Evolutionary conservation across 495 filamentous ascomycete genomes (phyloP), one percentile per base, ranked within the genome.

Genomic region (Xylaria telfairii): DNA sequence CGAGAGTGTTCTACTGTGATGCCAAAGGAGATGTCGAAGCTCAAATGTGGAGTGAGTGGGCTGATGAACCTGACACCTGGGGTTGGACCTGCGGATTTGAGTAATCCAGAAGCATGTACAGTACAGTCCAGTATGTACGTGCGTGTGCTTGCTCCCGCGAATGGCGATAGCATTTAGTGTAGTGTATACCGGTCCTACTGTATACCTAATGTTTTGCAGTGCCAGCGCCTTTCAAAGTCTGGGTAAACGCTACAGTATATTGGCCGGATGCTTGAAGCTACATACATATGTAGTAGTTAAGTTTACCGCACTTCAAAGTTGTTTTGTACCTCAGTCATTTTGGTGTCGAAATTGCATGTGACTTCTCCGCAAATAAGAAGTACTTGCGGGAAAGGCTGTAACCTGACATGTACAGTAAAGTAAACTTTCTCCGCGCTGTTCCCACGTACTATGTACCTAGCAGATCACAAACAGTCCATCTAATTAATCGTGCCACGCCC

Each of bases 361-460:
- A 37, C 56, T 59, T 59, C 56, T 59, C 56, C 56, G 6, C 56
- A 59, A 34, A 26, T n/a, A n/a, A 37, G 30, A 17, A 17, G 26
- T 21, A 26, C 47, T 30, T 56, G 53, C 12, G 53, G 53, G 26
- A 32, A 12, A 59, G 32, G 56, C 24, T 37, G 26, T 15, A 19
- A 46, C 42, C 42, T 46, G 17, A 53, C 34, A 37, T 37, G 34
- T 37, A 37, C 34, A 37, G 34, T 37, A 37, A 3, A 26, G n/a
- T 53, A 53, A 57, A 10, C 53, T 57, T 57, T 32, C 53, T 57
- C 53, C 53, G 24, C 56, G 21, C 53, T 24, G 53, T 56, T 56
- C 28, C 39, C 8, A 41, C 39, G 39, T 41, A 41, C 39, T 41
- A 5, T 8, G 47, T 49, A 49, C 47, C 47, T 24, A 49, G 15